Base-by-base conservation (phyloP, 345 rosid species). In the Kandelia obovata region DNA sequence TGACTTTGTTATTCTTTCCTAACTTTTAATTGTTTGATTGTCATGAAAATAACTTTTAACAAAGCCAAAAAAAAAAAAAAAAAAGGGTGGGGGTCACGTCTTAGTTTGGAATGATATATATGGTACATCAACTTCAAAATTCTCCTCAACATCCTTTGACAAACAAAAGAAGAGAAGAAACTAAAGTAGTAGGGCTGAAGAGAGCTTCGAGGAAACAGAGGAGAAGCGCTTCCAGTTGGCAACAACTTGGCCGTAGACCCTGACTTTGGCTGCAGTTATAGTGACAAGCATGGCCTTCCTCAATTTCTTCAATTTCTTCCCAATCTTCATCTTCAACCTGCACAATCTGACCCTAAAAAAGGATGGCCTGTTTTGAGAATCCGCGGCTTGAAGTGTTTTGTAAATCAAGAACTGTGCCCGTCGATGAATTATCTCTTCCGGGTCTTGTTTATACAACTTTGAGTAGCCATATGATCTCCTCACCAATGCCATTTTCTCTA, bases 401-500 rank as follows among this genome's bases (percentile, higher is more conserved):
- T 91, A 86, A 70, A 94, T 87, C 89, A 91, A 84, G 85, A 91
- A 94, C 80, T 84, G 96, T 31, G 97, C 96, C 77, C 84, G 66
- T 63, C 87, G 71, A 63, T 80, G 92, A 20, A 53, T 59, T 1
- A 76, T 11, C 68, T 88, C 97, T 64, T 91, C 87, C 0, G 87
- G 90, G 70, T 89, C 92, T 70, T 94, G 95, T 75, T 88, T 84
- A 53, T 86, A 76, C 58, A 94, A 9, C 82, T 79, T 89, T 26
- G 91, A 75, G 85, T 94, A 94, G 1, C 30, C 73, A 46, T 53
- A 67, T 0, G 81, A 65, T 65, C 68, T 80, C 27, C 70, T 82
- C 81, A 70, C 80, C 74, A 78, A 1, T 46, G 71, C 68, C 96
- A 86, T 87, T 70, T 76, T 17, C 25, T 55, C 59, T 26, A 3